Evolutionary conservation across 768 basidiomycete species (phyloP), one percentile per base, ranked within the genome.

Genomic region (Omphalotus guepiniiformis): DNA sequence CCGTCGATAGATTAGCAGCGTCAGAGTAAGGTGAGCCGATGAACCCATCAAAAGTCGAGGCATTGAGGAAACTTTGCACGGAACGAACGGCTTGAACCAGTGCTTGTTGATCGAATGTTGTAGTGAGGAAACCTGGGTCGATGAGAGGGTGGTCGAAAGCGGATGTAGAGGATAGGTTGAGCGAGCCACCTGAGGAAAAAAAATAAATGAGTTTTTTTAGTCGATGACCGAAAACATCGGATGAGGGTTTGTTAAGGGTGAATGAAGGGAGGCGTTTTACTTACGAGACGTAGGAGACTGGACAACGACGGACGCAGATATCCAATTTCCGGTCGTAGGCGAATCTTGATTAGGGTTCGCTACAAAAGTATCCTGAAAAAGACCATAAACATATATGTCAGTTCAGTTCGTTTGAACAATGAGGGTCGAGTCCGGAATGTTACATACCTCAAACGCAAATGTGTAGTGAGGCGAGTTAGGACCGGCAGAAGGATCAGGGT

Each of bases 81-180:
- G 50, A 57, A 29, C 57, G 50, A 8, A 70, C 52, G 6, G 60
- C 61, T 32, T 63, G 53, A 5, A 53, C 52, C 59, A 70, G 58
- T 6, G 60, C 57, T 39, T 50, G 49, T n/a, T 61, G 21, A 32
- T 65, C 66, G 39, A 58, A 61, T 7, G 53, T 48, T 37, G 57
- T 44, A 0, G 35, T 42, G 16, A 65, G 43, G 30, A 56, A 46
- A 4, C 42, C 58, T 2, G 58, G 60, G 48, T 67, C 58, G 21
- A 67, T 64, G 22, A 65, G 34, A 1, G 66, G 62, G 1, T 51
- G 22, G 3, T 45, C 48, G 42, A 63, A 58, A 1, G 64, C 64
- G 39, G 63, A 48, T 27, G 48, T 54, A 3, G 58, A 55, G 37
- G 58, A 60, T 12, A 67, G 44, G n/a, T 54, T 54, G 13, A 63